phyloP scores from a whole-genome alignment of 768 basidiomycete species.

The Termitomyces titanicus region DNA sequence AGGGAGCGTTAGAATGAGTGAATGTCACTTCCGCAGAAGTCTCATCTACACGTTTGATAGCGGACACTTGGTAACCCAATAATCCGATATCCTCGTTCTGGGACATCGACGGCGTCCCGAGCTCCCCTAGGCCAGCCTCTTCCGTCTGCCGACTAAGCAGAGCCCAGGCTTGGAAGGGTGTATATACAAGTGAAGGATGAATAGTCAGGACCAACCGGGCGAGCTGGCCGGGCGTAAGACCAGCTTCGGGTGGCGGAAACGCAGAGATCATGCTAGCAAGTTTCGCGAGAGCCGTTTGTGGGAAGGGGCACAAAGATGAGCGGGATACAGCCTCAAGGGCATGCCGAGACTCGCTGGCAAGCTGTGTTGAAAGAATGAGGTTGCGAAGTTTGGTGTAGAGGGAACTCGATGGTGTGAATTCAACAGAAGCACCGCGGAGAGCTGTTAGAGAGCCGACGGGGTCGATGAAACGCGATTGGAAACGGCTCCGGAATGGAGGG shows the following conservation, averaged over 20 bases:
- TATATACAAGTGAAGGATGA: slow-evolving; percentile 55
- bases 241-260: slow-evolving; percentile 43
- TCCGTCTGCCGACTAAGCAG: slow-evolving; percentile 52
- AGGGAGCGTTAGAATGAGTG: slow-evolving; percentile 20
- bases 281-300: slow-evolving; percentile 59
- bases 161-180: slow-evolving; percentile 61
- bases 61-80: slow-evolving; percentile 45
- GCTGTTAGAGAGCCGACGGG: slow-evolving; percentile 48
- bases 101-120: slow-evolving; percentile 46
- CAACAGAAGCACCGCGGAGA: slow-evolving; percentile 22
- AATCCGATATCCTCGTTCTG: slow-evolving; percentile 42
- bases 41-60: slow-evolving; percentile 38
- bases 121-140: slow-evolving; percentile 49
- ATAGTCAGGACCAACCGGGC: slow-evolving; percentile 51
- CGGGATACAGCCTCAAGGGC: slow-evolving; percentile 51
- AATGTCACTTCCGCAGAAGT: slow-evolving; percentile 43
- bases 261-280: slow-evolving; percentile 38
- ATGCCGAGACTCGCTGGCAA: slow-evolving; percentile 55
- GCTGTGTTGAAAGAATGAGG: slow-evolving; percentile 59
- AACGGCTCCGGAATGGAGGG: slow-evolving; percentile 66
- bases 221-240: slow-evolving; percentile 43
- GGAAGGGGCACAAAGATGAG: slow-evolving; percentile 56
- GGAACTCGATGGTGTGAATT: slow-evolving; percentile 9
- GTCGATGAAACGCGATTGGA: slow-evolving; percentile 66
- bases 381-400: slow-evolving; percentile 47